These are phyloP conservation scores for Entomortierella lignicola DNA, from an alignment of 192 early-diverging fungal species.

Conservation along the genomic window DNA sequence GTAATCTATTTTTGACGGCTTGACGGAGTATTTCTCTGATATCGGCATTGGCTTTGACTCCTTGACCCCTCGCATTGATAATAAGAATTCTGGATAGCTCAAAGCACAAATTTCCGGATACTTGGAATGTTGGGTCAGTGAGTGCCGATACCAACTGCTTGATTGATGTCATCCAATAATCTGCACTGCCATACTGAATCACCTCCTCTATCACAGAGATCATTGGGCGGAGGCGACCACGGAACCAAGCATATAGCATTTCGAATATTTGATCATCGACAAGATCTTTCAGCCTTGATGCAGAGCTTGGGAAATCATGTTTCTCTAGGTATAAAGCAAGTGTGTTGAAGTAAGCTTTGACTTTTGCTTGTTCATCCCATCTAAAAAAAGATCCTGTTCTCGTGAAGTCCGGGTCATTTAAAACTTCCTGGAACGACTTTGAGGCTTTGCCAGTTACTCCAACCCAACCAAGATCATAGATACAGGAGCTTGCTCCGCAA, in stretches of 20 bases:
- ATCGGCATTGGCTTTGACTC: background rate
- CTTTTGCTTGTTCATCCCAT: background rate
- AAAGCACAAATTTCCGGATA: background rate
- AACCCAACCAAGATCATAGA: background rate
- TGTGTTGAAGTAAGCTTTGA: background rate
- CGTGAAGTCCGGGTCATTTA: too few species aligned
- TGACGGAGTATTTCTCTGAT: background rate
- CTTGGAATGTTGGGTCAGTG: background rate
- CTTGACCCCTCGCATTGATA: background rate
- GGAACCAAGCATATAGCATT: conserved; percentile 1
- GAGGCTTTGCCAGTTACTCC: too few species aligned
- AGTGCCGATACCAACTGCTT: background rate
- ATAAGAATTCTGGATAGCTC: background rate
- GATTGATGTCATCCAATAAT: background rate
- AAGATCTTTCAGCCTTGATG: background rate
- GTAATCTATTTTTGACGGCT: background rate
- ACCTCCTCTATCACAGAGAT: background rate
- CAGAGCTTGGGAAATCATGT: background rate
- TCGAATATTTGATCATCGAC: background rate
- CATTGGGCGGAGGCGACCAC: background rate
- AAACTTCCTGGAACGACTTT: too few species aligned
- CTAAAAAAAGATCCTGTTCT: background rate
- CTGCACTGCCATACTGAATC: background rate
- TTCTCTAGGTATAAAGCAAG: background rate
- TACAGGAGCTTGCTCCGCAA: background rate